phyloP scores from a whole-genome alignment of 257 asterid genomes.

The Nicotiana knightiana region DNA sequence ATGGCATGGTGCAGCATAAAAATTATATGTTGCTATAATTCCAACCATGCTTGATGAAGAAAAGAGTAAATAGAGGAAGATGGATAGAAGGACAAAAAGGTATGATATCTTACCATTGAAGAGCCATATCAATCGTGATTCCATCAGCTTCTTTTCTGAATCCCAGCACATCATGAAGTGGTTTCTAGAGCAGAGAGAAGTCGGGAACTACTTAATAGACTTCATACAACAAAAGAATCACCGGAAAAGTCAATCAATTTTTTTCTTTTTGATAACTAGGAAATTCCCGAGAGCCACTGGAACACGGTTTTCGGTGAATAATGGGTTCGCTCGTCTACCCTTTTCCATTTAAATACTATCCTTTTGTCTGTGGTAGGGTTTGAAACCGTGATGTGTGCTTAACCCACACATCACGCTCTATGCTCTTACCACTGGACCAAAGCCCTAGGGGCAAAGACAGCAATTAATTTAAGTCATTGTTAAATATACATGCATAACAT shows the following conservation, averaged over 20 bases:
- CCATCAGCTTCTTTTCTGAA: slow-evolving; percentile 78
- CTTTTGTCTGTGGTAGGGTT: not conserved
- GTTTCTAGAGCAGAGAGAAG: slow-evolving; percentile 51
- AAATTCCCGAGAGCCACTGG: not conserved
- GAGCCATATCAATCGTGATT: slow-evolving; percentile 63
- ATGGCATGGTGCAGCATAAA: not conserved
- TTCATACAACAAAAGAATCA: not conserved
- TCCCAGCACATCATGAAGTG: slow-evolving; percentile 83
- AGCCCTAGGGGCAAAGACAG: not conserved
- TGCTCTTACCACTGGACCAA: not conserved
- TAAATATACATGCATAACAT: not conserved
- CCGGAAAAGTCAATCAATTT: not conserved
- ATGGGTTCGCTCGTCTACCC: not conserved
- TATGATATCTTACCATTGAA: slow-evolving; percentile 67
- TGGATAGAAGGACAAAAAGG: slow-evolving; percentile 8
- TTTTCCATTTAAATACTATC: not conserved
- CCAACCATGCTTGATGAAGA: not conserved
- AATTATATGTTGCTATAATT: not conserved
- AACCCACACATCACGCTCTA: too few relatives aligned
- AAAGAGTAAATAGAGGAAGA: not conserved
- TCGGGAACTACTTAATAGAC: slow-evolving; percentile 19
- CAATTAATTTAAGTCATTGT: not conserved
- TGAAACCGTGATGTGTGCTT: too few relatives aligned
- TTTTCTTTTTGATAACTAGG: not conserved
- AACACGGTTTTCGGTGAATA: not conserved